Evolutionary conservation across 257 asterid species (phyloP), one percentile per base, ranked within the genome.

Genomic region (Solanum clarkiae): DNA sequence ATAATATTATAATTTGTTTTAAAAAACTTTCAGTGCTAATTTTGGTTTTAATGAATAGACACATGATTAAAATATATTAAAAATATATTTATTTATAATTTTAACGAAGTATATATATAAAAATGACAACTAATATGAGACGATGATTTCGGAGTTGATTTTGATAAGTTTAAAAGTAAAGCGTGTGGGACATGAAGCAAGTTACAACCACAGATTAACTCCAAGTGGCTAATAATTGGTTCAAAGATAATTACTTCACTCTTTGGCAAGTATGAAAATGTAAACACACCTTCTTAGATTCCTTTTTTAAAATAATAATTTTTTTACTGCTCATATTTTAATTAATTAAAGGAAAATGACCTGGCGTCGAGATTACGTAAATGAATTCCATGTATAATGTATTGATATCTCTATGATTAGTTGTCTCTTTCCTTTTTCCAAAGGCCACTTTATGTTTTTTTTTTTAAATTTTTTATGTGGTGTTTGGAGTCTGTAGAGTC

Each of bases 181-280:
- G 26, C 49, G 83, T 53, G 83, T 79, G 65, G 83, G 83, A 53
- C 83, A 53, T 49, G 9, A 49, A 6, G 62, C 82, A 79, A 79
- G 17, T 53, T 79, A 79, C 65, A 79, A 26, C 83, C 83, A 79
- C 65, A 77, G 55, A 62, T 26, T 85, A 66, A 85, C 84, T 45
- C 45, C n/a, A 45, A 45, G 53, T 59, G 40, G 83, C 16, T 54
- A 29, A 53, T 44, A 8, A 72, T 71, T 71, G 68, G 54, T 36
- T 36, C 63, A 84, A 84, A 74, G 42, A 20, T 71, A 84, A 84
- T 71, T 72, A 84, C 83, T 84, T 72, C 75, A 84, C 65, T 29
- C 59, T 29, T 85, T 59, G 80, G 79, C 32, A 74, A 85, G 16
- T 18, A 24, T 77, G 86, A 72, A 84, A 84, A 74, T 57, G n/a